These are phyloP conservation scores for Echinochloa phyllopogon DNA, from an alignment of 176 grass and related monocot species.

Conservation along the genomic window DNA sequence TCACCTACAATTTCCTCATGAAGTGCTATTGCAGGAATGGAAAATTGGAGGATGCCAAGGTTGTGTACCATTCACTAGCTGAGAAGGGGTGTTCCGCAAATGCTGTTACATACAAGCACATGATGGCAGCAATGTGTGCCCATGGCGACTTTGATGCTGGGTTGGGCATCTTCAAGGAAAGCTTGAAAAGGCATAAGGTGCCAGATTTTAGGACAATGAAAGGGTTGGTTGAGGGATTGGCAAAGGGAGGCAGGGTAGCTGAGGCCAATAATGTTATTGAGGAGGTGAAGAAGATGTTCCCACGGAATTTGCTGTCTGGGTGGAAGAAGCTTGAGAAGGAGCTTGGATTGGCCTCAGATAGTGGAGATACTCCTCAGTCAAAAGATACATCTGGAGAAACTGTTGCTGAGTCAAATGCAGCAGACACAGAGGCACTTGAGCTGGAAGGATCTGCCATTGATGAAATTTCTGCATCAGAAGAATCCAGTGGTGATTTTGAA, in stretches of 20 bases:
- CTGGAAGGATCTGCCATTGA: constrained; percentile 18
- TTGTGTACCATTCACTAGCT: constrained; percentile 51
- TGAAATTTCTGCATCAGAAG: constrained; percentile 12
- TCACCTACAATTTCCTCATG: constrained; percentile 89
- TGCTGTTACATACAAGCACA: constrained; percentile 54
- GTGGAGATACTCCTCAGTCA: not conserved
- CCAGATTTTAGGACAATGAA: constrained; percentile 60
- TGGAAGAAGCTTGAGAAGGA: constrained; percentile 72
- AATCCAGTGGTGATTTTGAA: constrained; percentile 42
- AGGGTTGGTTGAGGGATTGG: constrained; percentile 58
- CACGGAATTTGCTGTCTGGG: constrained; percentile 47
- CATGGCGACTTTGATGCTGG: constrained; percentile 62
- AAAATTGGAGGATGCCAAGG: constrained; percentile 59
- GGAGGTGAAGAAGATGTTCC: constrained; percentile 45
- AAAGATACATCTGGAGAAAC: constrained; percentile 41
- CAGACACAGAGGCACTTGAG: constrained; percentile 27
- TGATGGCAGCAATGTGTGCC: constrained; percentile 50
- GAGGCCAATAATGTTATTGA: constrained; percentile 55
- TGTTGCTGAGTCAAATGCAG: constrained; percentile 2
- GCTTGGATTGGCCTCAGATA: constrained; percentile 56
- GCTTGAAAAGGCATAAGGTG: constrained; percentile 53
- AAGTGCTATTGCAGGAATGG: constrained; percentile 58
- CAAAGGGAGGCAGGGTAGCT: constrained; percentile 53
- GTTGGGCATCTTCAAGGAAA: constrained; percentile 59
- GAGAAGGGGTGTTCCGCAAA: constrained; percentile 59